phyloP scores from a whole-genome alignment of 441 rosid species.

The Mallotus japonicus region DNA sequence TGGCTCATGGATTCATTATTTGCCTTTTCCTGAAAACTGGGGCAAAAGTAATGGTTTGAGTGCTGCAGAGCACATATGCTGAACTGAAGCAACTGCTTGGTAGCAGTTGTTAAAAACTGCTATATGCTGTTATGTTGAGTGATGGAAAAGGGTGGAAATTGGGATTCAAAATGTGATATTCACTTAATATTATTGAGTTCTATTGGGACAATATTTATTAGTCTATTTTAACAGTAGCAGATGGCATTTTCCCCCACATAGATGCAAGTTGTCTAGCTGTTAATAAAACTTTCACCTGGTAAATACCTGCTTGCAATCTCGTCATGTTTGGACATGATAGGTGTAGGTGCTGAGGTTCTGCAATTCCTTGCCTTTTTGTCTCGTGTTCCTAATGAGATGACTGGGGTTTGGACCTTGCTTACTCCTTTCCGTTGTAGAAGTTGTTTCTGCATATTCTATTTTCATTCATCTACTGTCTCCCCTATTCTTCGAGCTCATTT shows the following conservation, averaged over 20 bases:
- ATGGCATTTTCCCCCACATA: conserved; percentile 1
- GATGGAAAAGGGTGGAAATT: neutral
- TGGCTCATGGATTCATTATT: neutral
- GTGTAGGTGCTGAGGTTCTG: neutral
- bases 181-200: neutral
- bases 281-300: neutral
- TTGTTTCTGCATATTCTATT: neutral
- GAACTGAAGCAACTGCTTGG: conserved; percentile 1
- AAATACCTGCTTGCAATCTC: neutral
- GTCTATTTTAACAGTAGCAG: neutral
- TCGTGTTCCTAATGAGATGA: neutral
- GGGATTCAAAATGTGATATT: neutral
- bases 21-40: neutral
- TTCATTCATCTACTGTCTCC: neutral
- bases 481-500: neutral
- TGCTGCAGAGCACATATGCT: neutral
- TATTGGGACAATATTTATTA: no score
- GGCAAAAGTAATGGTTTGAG: no score
- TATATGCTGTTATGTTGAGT: neutral
- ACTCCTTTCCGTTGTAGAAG: neutral
- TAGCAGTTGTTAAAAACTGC: neutral
- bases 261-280: neutral
- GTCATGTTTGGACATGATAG: neutral
- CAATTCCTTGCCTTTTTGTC: neutral
- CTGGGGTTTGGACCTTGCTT: neutral